Conservation (phyloP, 2,329 filamentous ascomycete genomes). For the Dactylellina parvicollis region DNA sequence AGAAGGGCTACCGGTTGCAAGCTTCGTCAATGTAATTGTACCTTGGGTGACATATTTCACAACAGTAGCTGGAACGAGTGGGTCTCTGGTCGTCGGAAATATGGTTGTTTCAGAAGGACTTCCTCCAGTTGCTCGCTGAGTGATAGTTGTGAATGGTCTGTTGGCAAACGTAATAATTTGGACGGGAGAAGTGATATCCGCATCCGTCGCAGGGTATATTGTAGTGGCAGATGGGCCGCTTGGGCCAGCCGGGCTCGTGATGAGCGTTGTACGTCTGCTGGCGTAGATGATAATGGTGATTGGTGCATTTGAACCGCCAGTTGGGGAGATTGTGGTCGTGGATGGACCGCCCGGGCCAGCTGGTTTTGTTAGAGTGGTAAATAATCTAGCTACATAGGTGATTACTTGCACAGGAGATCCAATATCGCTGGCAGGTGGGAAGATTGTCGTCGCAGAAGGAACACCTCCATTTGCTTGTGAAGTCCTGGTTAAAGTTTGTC, state of each 20-base stretch:
- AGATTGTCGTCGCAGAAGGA: not conserved
- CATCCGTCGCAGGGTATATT: not conserved
- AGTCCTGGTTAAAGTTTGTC: not conserved
- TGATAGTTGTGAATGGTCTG: not conserved
- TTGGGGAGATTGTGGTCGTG: not conserved
- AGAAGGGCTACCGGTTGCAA: not conserved
- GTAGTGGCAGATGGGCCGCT: not conserved
- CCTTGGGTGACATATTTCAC: not conserved
- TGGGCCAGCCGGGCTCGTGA: not conserved
- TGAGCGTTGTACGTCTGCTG: too few relatives aligned
- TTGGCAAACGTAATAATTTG: not conserved
- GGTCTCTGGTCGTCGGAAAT: not conserved
- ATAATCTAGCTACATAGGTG: not conserved
- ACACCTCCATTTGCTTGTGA: not conserved
- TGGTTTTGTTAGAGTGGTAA: not conserved
- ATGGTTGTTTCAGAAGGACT: not conserved
- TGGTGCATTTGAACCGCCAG: not conserved
- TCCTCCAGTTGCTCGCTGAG: not conserved
- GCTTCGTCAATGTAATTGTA: not conserved
- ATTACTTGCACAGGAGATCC: slow-evolving; percentile 2
- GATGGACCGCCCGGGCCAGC: not conserved
- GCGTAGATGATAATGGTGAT: not conserved
- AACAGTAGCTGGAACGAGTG: not conserved
- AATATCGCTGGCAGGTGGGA: not conserved
- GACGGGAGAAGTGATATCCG: not conserved